Evolutionary conservation across 163 green algal genomes (phyloP), one percentile per base, ranked within the genome.

Genomic region (Scenedesmus sp.): DNA sequence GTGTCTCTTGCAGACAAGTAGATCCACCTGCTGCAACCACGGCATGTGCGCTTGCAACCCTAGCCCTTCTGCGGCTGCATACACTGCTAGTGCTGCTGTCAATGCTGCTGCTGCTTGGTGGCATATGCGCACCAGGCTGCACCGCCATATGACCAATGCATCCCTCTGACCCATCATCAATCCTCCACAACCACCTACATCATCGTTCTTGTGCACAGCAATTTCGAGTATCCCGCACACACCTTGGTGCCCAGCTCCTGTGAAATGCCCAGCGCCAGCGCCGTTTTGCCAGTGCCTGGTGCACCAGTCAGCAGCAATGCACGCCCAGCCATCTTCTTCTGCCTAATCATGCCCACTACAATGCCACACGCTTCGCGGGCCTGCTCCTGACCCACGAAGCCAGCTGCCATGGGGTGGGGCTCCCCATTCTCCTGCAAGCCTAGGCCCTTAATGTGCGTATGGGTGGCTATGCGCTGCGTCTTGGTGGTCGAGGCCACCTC

Each of bases 361-460:
- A 99, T 94, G 16, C 98, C 98, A 81, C 97, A 99, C 35, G 98
- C 98, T 90, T 99, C 98, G 4, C 98, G 95, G 0, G 98, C 98
- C 79, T 97, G 91, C 91, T 99, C 98, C 92, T 99, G 98, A 2
- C 98, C 98, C 4, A 99, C 98, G 90, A 99, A 99, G 18, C 98
- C 98, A 1, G 96, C 95, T 40, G 95, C 96, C 91, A 98, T 93
- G 13, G 95, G 91, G 44, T 97, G 86, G 20, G 97, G 95, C 0
- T 84, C 95, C 78, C 98, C 98, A 95, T 98, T 96, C 2, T 99
- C 97, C 91, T 95, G 92, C 9, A 99, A 90, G 33, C 98, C 98
- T 12, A 99, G 94, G 5, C 98, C 98, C 91, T 99, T 99, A 95
- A 99, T 99, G 90, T 99, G 98, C 33, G 98, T 99, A 93, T 99